Base-by-base conservation (phyloP, 345 rosid genomes). In the Ailanthus altissimus region DNA sequence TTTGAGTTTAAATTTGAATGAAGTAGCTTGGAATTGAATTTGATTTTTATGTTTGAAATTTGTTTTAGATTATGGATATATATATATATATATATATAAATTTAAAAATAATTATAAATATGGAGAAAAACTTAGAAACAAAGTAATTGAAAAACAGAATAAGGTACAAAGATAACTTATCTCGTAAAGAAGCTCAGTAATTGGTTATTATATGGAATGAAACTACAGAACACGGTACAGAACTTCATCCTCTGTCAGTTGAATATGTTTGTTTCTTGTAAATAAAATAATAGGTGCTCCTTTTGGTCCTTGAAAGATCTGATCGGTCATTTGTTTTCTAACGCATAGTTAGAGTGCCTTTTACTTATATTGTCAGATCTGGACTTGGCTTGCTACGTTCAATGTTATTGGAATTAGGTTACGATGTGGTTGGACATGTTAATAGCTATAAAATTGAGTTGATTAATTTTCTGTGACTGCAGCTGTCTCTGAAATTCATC, bases 401-500 rank as follows among this genome's bases (percentile, higher is more conserved):
- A 16, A 26, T 20, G 6, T 11, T 53, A 15, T 18, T 36, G n/a
- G 32, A 51, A 23, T 49, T 63, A 32, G 36, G 46, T 74, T 63
- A 6, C 59, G 40, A 18, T 32, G 53, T 62, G 21, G 25, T 60
- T 47, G 43, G 57, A 60, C 26, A 60, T 61, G 58, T 36, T 14
- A 43, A 49, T n/a, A 32, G 45, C 26, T 47, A 21, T 6, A 63
- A 36, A 26, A 62, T 54, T 65, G 53, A 40, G 23, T 32, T 32
- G 1, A 51, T 43, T 2, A 12, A 67, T 23, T 18, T 58, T 66
- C 46, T 65, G 46, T 77, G 70, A 26, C 62, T 84, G 78, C 88
- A 90, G 92, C 85, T 89, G 49, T 76, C 81, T 20, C 80, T 90
- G 86, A 81, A 86, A 77, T 89, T 89, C 70, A 81, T 90, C 47